A percentile compares a stretch with the other conserved stretches of the same genome.
These are phyloP conservation scores for Daldinia grandis DNA, from an alignment of 495 filamentous ascomycete genomes.

Conservation along the genomic window DNA sequence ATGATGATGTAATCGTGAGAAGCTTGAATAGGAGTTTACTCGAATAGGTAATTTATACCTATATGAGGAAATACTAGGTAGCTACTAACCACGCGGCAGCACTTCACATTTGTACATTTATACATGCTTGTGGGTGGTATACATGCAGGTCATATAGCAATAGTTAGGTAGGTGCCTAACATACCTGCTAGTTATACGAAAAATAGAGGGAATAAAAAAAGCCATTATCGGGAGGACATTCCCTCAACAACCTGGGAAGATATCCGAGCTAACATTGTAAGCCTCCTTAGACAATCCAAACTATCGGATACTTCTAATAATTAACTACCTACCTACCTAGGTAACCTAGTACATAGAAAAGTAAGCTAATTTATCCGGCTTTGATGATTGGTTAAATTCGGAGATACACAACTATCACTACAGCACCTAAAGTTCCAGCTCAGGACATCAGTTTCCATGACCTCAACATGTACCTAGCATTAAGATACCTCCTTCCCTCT, in stretches of 20 bases:
- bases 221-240: background rate
- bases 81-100: background rate
- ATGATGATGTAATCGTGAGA: conserved; percentile 1
- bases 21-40: background rate
- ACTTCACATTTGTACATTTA: background rate
- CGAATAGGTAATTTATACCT: background rate
- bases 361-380: conserved; percentile 8
- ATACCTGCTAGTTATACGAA: background rate
- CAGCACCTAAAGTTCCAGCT: conserved; percentile 11
- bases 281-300: no score
- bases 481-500: background rate
- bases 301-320: no score
- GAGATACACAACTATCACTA: conserved; percentile 19
- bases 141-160: background rate
- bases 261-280: no score
- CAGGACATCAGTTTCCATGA: background rate
- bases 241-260: background rate
- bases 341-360: no score
- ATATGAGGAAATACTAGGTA: background rate
- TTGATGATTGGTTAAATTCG: conserved; percentile 6
- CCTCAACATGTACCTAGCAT: conserved; percentile 12
- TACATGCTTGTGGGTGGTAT: background rate
- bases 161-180: background rate
- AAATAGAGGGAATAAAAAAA: background rate
- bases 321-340: no score